Conservation (phyloP, 805 yeast species). For the Ogataea salicorniae region DNA sequence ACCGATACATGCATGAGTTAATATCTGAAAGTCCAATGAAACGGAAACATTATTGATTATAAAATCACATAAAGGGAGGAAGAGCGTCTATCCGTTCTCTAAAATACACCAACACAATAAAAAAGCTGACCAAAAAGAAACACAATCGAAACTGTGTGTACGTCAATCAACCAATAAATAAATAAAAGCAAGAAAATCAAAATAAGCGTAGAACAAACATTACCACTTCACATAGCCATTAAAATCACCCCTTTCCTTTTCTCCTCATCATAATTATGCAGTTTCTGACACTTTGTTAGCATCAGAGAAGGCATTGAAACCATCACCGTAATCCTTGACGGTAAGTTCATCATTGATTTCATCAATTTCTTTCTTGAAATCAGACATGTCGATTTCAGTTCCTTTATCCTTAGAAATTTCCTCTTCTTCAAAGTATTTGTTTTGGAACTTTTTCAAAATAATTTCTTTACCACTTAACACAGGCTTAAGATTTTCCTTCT, state of each 20-base stretch:
- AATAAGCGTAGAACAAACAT: not conserved
- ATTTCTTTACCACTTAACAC: conserved; percentile 65
- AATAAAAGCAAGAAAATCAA: not conserved
- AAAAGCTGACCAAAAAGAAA: too few relatives aligned
- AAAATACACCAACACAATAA: too few relatives aligned
- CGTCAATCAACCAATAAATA: too few relatives aligned
- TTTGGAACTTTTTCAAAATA: conserved; percentile 53
- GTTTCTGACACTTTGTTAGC: conserved; percentile 14
- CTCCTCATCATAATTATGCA: not conserved
- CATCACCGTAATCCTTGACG: conserved; percentile 74
- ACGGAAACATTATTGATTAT: too few relatives aligned
- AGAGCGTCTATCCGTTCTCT: too few relatives aligned
- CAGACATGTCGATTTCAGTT: conserved; percentile 52
- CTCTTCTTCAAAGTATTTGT: conserved; percentile 50
- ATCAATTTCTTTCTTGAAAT: conserved; percentile 50
- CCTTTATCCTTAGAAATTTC: conserved; percentile 42
- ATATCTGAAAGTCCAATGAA: too few relatives aligned
- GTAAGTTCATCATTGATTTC: conserved; percentile 44
- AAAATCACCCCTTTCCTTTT: not conserved
- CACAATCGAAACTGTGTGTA: too few relatives aligned
- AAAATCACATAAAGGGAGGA: too few relatives aligned
- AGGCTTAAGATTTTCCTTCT: conserved; percentile 40
- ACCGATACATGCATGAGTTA: too few relatives aligned
- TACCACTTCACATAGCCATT: not conserved
- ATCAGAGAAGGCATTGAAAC: conserved; percentile 35